Conservation (phyloP, 164 flowering plant genomes). For the Chimonanthus praecox region DNA sequence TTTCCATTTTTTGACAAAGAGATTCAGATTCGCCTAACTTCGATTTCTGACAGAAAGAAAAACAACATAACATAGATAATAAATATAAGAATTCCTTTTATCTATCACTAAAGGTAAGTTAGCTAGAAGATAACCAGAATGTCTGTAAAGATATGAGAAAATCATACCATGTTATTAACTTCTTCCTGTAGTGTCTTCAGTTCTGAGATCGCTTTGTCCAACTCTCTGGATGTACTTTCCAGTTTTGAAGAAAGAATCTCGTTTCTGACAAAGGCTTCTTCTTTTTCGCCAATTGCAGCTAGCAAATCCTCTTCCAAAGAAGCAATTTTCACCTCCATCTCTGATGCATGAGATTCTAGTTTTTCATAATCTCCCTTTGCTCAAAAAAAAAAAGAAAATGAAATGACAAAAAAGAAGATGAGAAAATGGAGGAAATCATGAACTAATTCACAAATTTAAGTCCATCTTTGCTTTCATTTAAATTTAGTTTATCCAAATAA, state of each 20-base stretch:
- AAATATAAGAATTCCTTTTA: neutral
- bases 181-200: slow-evolving; percentile 48
- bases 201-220: slow-evolving; percentile 39
- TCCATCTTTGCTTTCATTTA: neutral
- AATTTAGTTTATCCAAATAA: neutral
- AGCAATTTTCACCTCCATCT: slow-evolving; percentile 80
- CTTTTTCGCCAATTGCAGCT: slow-evolving; percentile 45
- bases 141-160: neutral
- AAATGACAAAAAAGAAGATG: neutral
- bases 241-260: slow-evolving; percentile 55
- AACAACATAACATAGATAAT: neutral
- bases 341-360: slow-evolving; percentile 79
- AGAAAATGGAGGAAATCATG: neutral
- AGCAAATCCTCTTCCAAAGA: slow-evolving; percentile 69
- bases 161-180: slow-evolving; percentile 54
- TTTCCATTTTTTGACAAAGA: slow-evolving; percentile 31
- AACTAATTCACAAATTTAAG: no score
- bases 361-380: slow-evolving; percentile 54
- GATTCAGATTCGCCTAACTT: slow-evolving; percentile 47
- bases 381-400: neutral
- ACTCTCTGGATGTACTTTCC: slow-evolving; percentile 36
- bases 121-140: neutral
- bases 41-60: slow-evolving; percentile 30
- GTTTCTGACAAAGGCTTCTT: slow-evolving; percentile 39
- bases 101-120: neutral